A percentile compares a stretch with the other conserved stretches of the same genome.
These are phyloP conservation scores for Heliocybe sulcata DNA, from an alignment of 1,284 basidiomycete genomes.

Conservation along the genomic window DNA sequence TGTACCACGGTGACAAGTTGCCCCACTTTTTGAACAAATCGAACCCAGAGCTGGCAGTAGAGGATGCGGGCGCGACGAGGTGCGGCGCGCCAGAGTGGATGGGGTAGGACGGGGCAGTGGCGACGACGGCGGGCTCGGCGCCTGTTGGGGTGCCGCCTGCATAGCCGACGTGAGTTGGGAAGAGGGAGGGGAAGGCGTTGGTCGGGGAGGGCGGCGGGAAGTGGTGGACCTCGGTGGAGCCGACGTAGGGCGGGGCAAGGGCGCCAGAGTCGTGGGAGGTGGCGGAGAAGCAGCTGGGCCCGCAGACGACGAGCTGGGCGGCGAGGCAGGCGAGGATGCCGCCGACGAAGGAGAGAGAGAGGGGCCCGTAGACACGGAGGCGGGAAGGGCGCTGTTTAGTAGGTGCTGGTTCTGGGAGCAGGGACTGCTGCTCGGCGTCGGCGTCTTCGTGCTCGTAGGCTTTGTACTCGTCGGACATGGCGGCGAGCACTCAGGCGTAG, in stretches of 20 bases:
- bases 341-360: slow-evolving; percentile 34
- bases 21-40: slow-evolving; percentile 49
- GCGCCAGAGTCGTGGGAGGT: too few relatives aligned
- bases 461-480: not conserved
- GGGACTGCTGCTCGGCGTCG: slow-evolving; percentile 25
- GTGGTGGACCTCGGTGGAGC: slow-evolving; percentile 60
- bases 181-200: slow-evolving; percentile 59
- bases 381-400: slow-evolving; percentile 19
- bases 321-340: slow-evolving; percentile 36
- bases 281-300: slow-evolving; percentile 21
- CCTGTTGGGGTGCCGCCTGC: slow-evolving; percentile 81
- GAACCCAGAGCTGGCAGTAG: not conserved
- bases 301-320: slow-evolving; percentile 32
- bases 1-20: slow-evolving; percentile 82
- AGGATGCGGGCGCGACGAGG: slow-evolving; percentile 40
- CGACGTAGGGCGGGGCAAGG: slow-evolving; percentile 55
- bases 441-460: not conserved
- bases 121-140: slow-evolving; percentile 70
- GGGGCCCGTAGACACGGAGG: slow-evolving; percentile 19
- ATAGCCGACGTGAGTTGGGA: slow-evolving; percentile 75
- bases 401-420: slow-evolving; percentile 22
- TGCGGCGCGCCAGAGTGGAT: slow-evolving; percentile 64
- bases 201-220: slow-evolving; percentile 71
- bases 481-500: not conserved
- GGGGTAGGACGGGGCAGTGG: slow-evolving; percentile 73